Percentiles rank a stretch among this genome's conserved stretches.
Evolutionary conservation across 2,329 filamentous ascomycete species (phyloP).

Genomic region (Fusarium dlaminii): DNA sequence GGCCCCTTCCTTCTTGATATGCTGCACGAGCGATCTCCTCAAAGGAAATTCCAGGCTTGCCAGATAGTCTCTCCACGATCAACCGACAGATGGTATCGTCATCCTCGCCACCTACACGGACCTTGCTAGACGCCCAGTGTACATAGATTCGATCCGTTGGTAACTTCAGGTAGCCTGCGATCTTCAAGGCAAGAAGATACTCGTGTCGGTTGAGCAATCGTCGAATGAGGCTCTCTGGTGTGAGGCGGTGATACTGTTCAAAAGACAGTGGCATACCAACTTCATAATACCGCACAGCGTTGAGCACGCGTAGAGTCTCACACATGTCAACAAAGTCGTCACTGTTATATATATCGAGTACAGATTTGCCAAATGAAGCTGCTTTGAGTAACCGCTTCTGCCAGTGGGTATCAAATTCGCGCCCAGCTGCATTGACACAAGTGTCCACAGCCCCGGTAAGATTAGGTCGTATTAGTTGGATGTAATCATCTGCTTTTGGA

Average conservation of each 20-base stretch:
- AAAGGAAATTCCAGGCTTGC: constrained; percentile 93
- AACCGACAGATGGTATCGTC: constrained; percentile 88
- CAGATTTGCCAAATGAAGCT: constrained; percentile 96
- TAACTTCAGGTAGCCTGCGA: constrained; percentile 87
- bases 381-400: constrained; percentile 97
- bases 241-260: constrained; percentile 91
- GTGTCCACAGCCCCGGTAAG: constrained; percentile 93
- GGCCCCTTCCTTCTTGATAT: constrained; percentile 89
- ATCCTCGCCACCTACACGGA: constrained; percentile 82
- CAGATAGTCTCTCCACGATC: constrained; percentile 86
- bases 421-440: constrained; percentile 91
- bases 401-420: constrained; percentile 90
- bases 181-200: constrained; percentile 87
- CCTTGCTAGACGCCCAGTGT: constrained; percentile 96
- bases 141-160: constrained; percentile 92
- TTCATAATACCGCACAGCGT: constrained; percentile 90
- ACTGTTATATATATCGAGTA: constrained; percentile 95
- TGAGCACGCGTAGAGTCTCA: constrained; percentile 90
- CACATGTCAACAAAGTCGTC: constrained; percentile 99
- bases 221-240: constrained; percentile 86
- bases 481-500: constrained; percentile 96
- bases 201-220: constrained; percentile 89
- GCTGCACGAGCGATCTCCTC: constrained; percentile 92
- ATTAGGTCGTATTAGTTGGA: constrained; percentile 88
- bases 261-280: constrained; percentile 91